Percentiles rank a stretch among this genome's conserved stretches.
phyloP scores from a whole-genome alignment of 2,329 filamentous ascomycete genomes.

The Amesomyces nigricolor region DNA sequence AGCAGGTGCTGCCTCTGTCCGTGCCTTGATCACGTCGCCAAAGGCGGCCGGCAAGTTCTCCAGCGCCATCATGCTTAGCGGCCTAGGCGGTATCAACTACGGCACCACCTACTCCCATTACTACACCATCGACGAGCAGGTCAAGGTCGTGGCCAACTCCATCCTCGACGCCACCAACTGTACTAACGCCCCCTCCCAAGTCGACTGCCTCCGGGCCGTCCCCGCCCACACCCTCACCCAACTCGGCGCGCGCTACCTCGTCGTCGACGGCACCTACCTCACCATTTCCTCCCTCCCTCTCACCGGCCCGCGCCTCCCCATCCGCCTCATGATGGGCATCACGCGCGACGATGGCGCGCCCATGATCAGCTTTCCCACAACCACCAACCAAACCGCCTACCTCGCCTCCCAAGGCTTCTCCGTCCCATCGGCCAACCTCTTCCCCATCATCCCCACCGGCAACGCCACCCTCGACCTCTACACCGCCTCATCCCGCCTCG shows the following conservation, averaged over 20 bases:
- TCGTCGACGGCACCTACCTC: constrained; percentile 54
- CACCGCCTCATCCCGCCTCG: constrained; percentile 48
- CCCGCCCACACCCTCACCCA: constrained; percentile 38
- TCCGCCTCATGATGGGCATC: constrained; percentile 52
- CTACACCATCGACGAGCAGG: constrained; percentile 49
- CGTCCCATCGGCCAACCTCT: constrained; percentile 35
- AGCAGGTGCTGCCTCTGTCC: constrained; percentile 47
- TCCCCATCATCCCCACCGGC: constrained; percentile 43
- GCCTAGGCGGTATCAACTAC: constrained; percentile 43
- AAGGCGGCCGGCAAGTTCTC: constrained; percentile 43
- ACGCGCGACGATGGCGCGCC: constrained; percentile 51
- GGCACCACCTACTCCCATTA: constrained; percentile 54
- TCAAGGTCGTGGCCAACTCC: constrained; percentile 42
- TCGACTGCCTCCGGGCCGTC: constrained; percentile 47
- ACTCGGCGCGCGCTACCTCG: constrained; percentile 45
- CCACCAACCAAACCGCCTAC: constrained; percentile 31
- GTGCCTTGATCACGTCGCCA: constrained; percentile 45
- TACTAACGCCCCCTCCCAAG: constrained; percentile 42
- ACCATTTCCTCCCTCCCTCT: constrained; percentile 42
- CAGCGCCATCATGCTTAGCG: constrained; percentile 40
- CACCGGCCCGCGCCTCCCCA: constrained; percentile 40
- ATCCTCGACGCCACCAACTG: constrained; percentile 50
- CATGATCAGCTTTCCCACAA: constrained; percentile 43
- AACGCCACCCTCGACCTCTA: constrained; percentile 49
- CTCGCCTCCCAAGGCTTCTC: constrained; percentile 32